A percentile compares a stretch with the other conserved stretches of the same genome.
Evolutionary conservation across 164 flowering plant genomes (phyloP).

Genomic region (Brasenia schreberi): DNA sequence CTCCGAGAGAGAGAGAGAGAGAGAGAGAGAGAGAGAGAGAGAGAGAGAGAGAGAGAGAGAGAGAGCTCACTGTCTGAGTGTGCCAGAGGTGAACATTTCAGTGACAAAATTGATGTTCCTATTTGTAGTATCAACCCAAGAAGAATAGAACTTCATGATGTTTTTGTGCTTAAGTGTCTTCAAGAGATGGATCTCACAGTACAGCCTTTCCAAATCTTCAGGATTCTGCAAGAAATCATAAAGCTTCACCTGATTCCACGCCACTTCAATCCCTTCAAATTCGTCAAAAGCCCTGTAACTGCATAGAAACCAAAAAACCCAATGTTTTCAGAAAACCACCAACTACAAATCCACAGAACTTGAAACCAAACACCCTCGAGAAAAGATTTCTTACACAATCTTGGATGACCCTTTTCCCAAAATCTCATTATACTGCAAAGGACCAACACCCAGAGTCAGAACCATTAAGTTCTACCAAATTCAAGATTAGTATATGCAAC

Average conservation of each 20-base stretch:
- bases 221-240: slow-evolving; percentile 67
- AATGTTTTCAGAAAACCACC: background rate
- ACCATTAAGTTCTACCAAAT: background rate
- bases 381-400: slow-evolving; percentile 56
- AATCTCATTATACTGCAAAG: slow-evolving; percentile 70
- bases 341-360: background rate
- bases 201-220: slow-evolving; percentile 81
- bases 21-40: background rate
- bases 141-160: slow-evolving; percentile 92
- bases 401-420: slow-evolving; percentile 96
- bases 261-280: slow-evolving; percentile 94
- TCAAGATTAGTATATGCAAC: background rate
- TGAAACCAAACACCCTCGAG: background rate
- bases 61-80: slow-evolving; percentile 68
- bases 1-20: slow-evolving; percentile 1
- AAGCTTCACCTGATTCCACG: slow-evolving; percentile 98
- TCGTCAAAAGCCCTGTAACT: slow-evolving; percentile 94
- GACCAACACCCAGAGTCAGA: slow-evolving; percentile 5
- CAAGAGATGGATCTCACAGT: slow-evolving; percentile 87
- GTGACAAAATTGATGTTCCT: slow-evolving; percentile 92
- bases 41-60: too few relatives aligned
- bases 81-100: slow-evolving; percentile 96
- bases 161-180: slow-evolving; percentile 83
- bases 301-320: slow-evolving; percentile 8
- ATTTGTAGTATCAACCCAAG: slow-evolving; percentile 85